Percentiles rank a stretch among this genome's conserved stretches.
Evolutionary conservation across 2,329 filamentous ascomycete species (phyloP).

Genomic region (Leptographium galeiforme): DNA sequence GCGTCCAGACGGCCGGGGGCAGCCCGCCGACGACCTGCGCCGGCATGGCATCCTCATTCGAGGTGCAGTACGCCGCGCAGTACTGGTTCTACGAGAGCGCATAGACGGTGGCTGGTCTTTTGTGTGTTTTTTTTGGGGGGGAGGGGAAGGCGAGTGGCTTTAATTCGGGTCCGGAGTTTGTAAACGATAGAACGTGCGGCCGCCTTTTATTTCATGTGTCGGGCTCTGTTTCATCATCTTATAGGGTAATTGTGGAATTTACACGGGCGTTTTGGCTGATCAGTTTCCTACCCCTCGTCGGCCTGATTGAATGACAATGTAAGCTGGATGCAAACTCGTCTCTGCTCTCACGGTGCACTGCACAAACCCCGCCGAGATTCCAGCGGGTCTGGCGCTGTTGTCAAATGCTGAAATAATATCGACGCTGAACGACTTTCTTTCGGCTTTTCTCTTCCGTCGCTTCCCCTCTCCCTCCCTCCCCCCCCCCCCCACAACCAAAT

Average conservation of each 20-base stretch:
- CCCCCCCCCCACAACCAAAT: neutral
- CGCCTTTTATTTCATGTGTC: neutral
- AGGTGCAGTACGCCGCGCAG: conserved; percentile 70
- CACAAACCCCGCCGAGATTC: too few species aligned
- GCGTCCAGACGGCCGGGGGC: conserved; percentile 74
- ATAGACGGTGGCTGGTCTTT: neutral
- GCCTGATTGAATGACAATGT: too few species aligned
- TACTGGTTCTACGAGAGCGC: conserved; percentile 32
- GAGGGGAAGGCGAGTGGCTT: neutral
- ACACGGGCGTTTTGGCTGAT: neutral
- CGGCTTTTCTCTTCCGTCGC: neutral
- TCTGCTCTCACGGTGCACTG: too few species aligned
- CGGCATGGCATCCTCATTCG: conserved; percentile 48
- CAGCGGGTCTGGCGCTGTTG: too few species aligned
- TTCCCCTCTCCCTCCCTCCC: neutral
- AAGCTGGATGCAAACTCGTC: too few species aligned
- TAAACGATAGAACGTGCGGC: neutral
- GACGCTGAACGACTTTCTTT: neutral
- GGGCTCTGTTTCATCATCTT: neutral
- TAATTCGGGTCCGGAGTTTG: neutral
- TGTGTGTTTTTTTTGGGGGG: neutral
- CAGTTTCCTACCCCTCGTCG: neutral
- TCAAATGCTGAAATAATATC: too few species aligned
- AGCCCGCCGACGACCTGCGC: conserved; percentile 59
- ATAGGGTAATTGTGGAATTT: neutral